Evolutionary conservation across 176 grass and related monocot species (phyloP).

Genomic region (Ensete glaucum): DNA sequence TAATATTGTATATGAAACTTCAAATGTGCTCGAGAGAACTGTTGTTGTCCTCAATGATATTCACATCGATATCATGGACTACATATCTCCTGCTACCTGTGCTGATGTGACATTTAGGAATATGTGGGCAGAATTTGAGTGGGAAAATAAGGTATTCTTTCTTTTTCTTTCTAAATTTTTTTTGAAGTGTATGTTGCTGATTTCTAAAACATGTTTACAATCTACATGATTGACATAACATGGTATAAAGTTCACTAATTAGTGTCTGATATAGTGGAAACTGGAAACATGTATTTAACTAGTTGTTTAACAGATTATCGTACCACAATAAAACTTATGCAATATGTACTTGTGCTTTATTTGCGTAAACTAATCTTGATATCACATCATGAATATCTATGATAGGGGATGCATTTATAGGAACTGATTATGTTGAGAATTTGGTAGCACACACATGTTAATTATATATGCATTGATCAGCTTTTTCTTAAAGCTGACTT

Average conservation of each 20-base stretch:
- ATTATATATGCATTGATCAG: not conserved
- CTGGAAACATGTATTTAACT: not conserved
- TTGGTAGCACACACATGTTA: not conserved
- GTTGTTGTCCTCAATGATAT: constrained; percentile 16
- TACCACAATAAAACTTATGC: not conserved
- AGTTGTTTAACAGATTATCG: not conserved
- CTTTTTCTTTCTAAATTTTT: not conserved
- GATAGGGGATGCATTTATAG: not conserved
- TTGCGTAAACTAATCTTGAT: not conserved
- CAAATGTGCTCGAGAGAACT: constrained; percentile 16
- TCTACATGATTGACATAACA: not conserved
- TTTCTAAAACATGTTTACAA: not conserved
- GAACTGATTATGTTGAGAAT: not conserved
- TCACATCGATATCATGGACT: constrained; percentile 14
- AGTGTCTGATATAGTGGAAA: not conserved
- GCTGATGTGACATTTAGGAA: constrained; percentile 27
- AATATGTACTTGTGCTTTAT: not conserved
- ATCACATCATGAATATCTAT: not conserved
- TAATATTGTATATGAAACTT: constrained; percentile 21
- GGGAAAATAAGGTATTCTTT: constrained; percentile 36
- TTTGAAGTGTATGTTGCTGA: not conserved
- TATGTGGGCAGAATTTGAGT: constrained; percentile 45
- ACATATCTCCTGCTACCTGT: constrained; percentile 2
- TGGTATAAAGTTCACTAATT: not conserved
- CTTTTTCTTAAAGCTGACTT: not conserved